Evolutionary conservation across 192 early-diverging fungal species (phyloP).

Genomic region (Podila epicladia): DNA sequence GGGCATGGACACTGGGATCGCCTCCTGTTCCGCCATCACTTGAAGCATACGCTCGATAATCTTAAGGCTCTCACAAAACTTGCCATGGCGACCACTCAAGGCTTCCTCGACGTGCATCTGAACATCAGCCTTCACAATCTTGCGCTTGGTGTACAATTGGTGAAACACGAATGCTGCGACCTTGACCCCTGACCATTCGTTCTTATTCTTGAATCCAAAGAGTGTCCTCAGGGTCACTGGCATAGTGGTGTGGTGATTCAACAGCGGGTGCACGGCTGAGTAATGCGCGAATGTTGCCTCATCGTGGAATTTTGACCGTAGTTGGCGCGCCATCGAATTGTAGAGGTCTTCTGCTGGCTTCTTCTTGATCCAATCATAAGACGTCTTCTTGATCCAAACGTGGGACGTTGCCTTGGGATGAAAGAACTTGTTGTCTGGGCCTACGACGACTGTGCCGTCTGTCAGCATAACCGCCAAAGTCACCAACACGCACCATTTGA

Average conservation of each 20-base stretch:
- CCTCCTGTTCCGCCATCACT: constrained; percentile 11
- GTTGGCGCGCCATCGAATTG: constrained; percentile 16
- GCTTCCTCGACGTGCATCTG: background rate
- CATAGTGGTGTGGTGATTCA: constrained; percentile 25
- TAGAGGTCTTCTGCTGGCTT: constrained; percentile 1
- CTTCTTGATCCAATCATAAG: constrained; percentile 10
- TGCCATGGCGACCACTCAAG: constrained; percentile 3
- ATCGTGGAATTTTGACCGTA: constrained; percentile 11
- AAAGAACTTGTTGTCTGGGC: constrained; percentile 20
- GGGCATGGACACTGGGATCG: constrained; percentile 9
- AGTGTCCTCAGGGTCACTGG: constrained; percentile 24
- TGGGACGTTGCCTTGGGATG: constrained; percentile 4
- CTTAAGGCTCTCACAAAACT: background rate
- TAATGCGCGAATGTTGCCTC: constrained; percentile 10
- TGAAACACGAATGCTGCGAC: constrained; percentile 28
- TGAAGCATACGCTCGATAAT: constrained; percentile 7
- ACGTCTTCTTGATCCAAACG: constrained; percentile 3
- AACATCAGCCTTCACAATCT: constrained; percentile 13
- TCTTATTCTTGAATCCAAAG: constrained; percentile 23
- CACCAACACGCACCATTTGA: constrained; percentile 18
- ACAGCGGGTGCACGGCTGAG: constrained; percentile 10
- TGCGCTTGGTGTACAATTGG: constrained; percentile 12
- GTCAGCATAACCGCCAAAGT: constrained; percentile 14
- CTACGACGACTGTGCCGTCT: constrained; percentile 16
- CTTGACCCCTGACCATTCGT: constrained; percentile 27